Evolutionary conservation across 2,329 filamentous ascomycete species (phyloP), one percentile per base, ranked within the genome.

Genomic region (Neonectria coccinea): DNA sequence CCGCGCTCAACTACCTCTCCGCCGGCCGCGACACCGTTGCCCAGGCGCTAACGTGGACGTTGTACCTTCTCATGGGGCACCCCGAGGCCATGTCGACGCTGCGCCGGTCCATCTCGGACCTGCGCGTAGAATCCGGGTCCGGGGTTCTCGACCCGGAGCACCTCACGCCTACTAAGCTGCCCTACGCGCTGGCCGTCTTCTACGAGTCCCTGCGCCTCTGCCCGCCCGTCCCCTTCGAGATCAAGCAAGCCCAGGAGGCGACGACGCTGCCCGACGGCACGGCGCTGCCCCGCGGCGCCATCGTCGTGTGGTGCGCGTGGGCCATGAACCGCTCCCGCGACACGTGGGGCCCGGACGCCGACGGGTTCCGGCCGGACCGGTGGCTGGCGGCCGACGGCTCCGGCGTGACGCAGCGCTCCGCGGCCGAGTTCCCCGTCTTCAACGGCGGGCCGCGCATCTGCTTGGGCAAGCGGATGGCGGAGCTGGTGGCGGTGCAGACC

Each of bases 11-110:
- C 69, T 91, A 89, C 70, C 84, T 91, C 10, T 90, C 88, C 1
- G 89, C 89, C 0, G 86, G 88, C 16, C 81, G 88, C 61, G 89
- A 91, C 71, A 91, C 89, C 0, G 88, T 88, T 7, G 88, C 88
- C 0, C 88, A 91, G 70, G 86, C 86, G 1, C 76, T 91, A 11
- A 89, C 88, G 0, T 91, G 89, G 89, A 84, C 85, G 0, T 82
- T 89, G 44, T 89, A 90, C 73, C 79, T 88, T 2, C 79, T 91
- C 12, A 85, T 89, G 77, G 80, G 81, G 39, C 79, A 89, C 65
- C 82, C 81, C 0, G 66, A 72, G 2, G 80, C 80, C 2, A 68
- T 79, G 2, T 68, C 75, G 27, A 79, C 76, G 60, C 78, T 88
- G 25, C 80, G 83, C 14, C 62, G 75, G 16, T 85, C 87, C 64